Evolutionary conservation across 768 basidiomycete genomes (phyloP).

Genomic region (Podaxis mareebaensis): DNA sequence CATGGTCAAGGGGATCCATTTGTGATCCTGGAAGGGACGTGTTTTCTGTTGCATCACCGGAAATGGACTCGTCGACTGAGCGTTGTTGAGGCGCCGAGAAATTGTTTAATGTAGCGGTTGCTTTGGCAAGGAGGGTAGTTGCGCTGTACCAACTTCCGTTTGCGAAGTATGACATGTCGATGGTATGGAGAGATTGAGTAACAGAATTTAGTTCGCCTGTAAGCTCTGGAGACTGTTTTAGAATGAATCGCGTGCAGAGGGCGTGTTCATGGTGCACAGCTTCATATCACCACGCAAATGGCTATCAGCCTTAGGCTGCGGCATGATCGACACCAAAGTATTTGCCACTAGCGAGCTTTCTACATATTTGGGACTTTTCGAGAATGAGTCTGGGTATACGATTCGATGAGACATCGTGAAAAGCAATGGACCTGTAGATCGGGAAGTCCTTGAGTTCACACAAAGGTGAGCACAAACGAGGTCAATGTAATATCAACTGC

Average conservation of each 20-base stretch:
- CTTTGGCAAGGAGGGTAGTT: background rate
- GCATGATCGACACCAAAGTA: background rate
- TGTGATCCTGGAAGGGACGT: background rate
- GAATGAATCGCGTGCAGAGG: background rate
- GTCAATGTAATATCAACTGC: too few relatives aligned
- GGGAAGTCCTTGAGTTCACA: too few relatives aligned
- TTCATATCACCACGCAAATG: background rate
- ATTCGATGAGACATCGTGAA: background rate
- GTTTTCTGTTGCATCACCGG: background rate
- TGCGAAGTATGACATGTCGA: constrained; percentile 9
- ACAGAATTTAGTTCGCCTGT: background rate
- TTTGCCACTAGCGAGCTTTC: background rate
- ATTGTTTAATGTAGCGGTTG: background rate
- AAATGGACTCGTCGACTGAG: background rate
- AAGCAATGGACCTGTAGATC: too few relatives aligned
- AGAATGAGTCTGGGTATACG: background rate
- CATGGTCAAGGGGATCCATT: background rate
- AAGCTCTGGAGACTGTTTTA: background rate
- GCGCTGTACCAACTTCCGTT: constrained; percentile 4
- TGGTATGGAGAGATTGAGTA: background rate
- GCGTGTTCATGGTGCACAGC: constrained; percentile 1
- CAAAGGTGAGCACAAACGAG: too few relatives aligned
- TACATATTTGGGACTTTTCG: background rate
- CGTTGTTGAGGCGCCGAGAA: background rate
- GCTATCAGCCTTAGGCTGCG: too few relatives aligned